Base-by-base conservation (phyloP, 1,284 basidiomycete species). In the Ustilago trichophora region DNA sequence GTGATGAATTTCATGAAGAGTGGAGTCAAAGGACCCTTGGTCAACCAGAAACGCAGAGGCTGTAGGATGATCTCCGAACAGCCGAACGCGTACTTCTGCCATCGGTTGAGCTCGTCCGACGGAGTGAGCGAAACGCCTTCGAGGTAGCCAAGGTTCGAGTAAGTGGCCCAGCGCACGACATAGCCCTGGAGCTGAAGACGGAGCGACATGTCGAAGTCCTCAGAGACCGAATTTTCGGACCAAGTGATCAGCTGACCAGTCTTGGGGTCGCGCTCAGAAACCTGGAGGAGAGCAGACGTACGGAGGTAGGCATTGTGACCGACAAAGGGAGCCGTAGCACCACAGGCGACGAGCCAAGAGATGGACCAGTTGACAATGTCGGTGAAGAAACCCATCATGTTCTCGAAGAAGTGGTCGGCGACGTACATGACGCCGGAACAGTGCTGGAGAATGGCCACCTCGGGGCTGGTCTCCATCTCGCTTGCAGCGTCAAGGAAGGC, bases 281-380 rank as follows among this genome's bases (percentile, higher is more conserved):
- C 89, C 56, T 92, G 91, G 77, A 92, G 91, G 4, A 92, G 83
- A 3, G 91, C 91, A 10, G 86, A 86, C 90, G 91, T 93, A n/a
- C 91, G 87, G 27, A 93, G 83, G 83, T 92, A 93, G 5, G 91
- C 91, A 62, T 93, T 92, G 82, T 93, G 91, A 1, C 91, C 91
- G 59, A 92, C 90, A 74, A 92, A 92, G 2, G 91, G 91, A 1
- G 91, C 82, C 3, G 63, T 22, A 34, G 56, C 60, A 6, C 73
- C 55, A 41, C 26, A 38, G n/a, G 73, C 47, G 5, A 67, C 88
- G 22, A 87, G 83, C 71, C 87, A 84, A 0, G 59, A 56, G 64
- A 78, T 78, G 21, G 56, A 37, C 21, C 56, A 60, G 49, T 78
- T 78, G 54, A 77, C 57, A 10, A 44, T 10, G 86, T 44, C 43